Base-by-base conservation (phyloP, 2,329 filamentous ascomycete species). In the Pyricularia sp. region DNA sequence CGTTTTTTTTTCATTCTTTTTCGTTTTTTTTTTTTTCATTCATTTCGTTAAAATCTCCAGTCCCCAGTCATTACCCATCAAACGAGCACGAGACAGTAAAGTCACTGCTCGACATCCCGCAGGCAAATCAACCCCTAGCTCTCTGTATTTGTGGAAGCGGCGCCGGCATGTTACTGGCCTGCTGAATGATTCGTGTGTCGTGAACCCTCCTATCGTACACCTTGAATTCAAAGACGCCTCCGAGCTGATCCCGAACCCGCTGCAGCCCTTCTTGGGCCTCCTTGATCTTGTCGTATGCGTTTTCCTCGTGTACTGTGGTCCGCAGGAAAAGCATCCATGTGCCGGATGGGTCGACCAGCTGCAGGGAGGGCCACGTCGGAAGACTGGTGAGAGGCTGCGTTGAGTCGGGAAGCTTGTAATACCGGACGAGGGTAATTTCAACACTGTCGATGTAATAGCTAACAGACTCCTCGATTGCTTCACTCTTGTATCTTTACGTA, bases 261-360 rank as follows among this genome's bases (percentile, higher is more conserved):
- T 82, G 71, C 5, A 90, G 77, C 71, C 82, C 80, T n/a, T 85
- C 84, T 59, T 84, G 81, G 0, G 81, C 86, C 72, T 86, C 83
- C 64, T 83, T 80, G 33, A 88, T 81, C 73, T 86, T 85, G 55
- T 87, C 85, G 0, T 86, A 86, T 67, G 85, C 83, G 71, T 81
- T 85, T 68, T 87, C 85, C 69, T 88, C 85, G 9, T 82, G 72
- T 2, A 88, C 85, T 67, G 85, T 80, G 1, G 81, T 77, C 69
- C 82, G 86, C 69, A 87, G 83, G 50, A 81, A 81, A 33, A 90
- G 78, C 67, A 86, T 81, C 87, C 87, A 89, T 64, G 82, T 82
- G 42, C 79, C 76, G 25, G 78, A 75, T 4, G 79, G 75, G 72
- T 87, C 85, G 20, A 86, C 77, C 0, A 81, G 82, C 2, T 81